Conservation (phyloP, 768 basidiomycete genomes). For the Chlorophyllum brunneum region DNA sequence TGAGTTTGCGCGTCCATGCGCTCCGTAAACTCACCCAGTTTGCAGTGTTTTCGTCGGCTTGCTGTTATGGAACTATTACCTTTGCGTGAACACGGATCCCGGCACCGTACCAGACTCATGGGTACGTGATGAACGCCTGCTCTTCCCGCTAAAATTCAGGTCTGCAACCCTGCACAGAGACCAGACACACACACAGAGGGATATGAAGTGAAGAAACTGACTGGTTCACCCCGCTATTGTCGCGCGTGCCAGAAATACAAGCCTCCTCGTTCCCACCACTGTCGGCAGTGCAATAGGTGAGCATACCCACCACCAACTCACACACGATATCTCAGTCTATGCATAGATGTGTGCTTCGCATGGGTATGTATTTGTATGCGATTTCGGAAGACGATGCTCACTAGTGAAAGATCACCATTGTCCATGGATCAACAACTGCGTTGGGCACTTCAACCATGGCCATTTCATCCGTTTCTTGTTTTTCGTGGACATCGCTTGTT, state of each 20-base stretch:
- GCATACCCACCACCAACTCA: constrained; percentile 20
- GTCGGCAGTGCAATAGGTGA: constrained; percentile 79
- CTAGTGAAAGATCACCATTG: constrained; percentile 75
- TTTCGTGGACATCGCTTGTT: constrained; percentile 87
- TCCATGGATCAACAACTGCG: constrained; percentile 93
- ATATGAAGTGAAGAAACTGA: constrained; percentile 88
- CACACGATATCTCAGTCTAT: constrained; percentile 3
- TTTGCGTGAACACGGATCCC: constrained; percentile 81
- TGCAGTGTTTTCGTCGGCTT: constrained; percentile 68
- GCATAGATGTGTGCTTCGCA: constrained; percentile 76
- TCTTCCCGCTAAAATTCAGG: background rate
- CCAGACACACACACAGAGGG: constrained; percentile 72
- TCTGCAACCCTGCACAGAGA: constrained; percentile 39
- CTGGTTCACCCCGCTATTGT: constrained; percentile 81
- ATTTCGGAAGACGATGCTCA: constrained; percentile 6
- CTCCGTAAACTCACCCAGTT: constrained; percentile 12
- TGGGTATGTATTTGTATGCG: constrained; percentile 52
- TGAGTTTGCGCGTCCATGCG: constrained; percentile 24
- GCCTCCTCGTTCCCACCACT: constrained; percentile 90
- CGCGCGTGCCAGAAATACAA: constrained; percentile 83
- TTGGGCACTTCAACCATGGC: constrained; percentile 89
- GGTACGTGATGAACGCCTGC: constrained; percentile 43
- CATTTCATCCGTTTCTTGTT: constrained; percentile 90
- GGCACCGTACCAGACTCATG: constrained; percentile 76
- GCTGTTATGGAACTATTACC: constrained; percentile 85